These are phyloP conservation scores for Fusarium transvaalense DNA, from an alignment of 2,329 filamentous ascomycete genomes.

Conservation along the genomic window DNA sequence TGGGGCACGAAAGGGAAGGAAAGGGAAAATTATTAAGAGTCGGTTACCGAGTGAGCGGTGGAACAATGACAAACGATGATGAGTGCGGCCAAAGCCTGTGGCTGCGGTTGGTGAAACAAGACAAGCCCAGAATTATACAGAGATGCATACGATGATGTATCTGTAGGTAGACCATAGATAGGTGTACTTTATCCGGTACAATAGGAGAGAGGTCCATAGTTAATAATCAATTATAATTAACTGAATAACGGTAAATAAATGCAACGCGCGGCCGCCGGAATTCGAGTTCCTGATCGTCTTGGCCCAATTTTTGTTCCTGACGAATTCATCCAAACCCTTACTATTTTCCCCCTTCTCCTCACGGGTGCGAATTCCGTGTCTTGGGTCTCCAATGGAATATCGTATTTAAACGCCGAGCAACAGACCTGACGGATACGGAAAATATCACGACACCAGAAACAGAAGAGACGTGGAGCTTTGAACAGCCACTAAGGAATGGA, in stretches of 20 bases:
- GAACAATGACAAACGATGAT: conserved; percentile 27
- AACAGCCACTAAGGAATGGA: conserved; percentile 28
- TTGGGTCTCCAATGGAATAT: conserved; percentile 30
- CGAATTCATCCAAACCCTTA: conserved; percentile 24
- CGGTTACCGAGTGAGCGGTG: conserved; percentile 7
- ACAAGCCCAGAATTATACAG: conserved; percentile 30
- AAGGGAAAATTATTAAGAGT: not conserved
- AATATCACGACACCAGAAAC: conserved; percentile 1
- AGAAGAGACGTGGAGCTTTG: conserved; percentile 16
- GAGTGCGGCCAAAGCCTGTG: conserved; percentile 30
- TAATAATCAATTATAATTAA: not conserved
- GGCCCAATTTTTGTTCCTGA: conserved; percentile 21
- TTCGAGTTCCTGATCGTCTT: conserved; percentile 27
- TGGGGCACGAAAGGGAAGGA: conserved; percentile 3
- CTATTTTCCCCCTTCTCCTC: conserved; percentile 9
- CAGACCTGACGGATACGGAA: conserved; percentile 35
- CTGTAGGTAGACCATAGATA: too few relatives aligned
- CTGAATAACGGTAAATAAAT: conserved; percentile 8
- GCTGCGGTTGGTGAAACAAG: conserved; percentile 38
- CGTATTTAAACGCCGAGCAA: conserved; percentile 37
- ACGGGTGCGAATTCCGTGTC: conserved; percentile 10
- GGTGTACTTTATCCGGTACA: not conserved
- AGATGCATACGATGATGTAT: too few relatives aligned
- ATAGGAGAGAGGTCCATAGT: not conserved
- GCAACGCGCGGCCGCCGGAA: conserved; percentile 32